Evolutionary conservation across 805 yeast species (phyloP).

Genomic region (Pichia deserticola): DNA sequence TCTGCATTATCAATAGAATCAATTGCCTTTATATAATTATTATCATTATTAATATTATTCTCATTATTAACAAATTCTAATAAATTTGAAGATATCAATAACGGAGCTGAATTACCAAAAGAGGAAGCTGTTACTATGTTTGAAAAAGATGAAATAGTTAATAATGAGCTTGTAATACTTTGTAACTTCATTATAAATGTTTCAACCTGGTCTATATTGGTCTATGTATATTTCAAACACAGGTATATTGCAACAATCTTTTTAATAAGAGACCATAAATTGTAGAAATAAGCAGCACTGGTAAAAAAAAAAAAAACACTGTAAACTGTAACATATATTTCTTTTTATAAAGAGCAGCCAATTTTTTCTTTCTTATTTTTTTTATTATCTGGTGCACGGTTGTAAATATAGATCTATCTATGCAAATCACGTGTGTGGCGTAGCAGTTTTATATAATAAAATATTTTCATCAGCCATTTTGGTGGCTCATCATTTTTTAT

Average conservation of each 20-base stretch:
- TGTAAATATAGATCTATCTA: too few species aligned
- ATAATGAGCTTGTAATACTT: background rate
- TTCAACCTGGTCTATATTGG: too few species aligned
- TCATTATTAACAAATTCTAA: background rate
- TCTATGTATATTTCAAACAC: too few species aligned
- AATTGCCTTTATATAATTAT: constrained; percentile 12
- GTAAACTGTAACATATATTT: too few species aligned
- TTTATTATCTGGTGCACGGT: too few species aligned
- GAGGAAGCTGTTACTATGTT: constrained; percentile 13
- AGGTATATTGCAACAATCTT: too few species aligned
- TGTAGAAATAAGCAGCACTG: background rate
- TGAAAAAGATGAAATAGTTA: constrained; percentile 6
- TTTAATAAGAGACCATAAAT: too few species aligned
- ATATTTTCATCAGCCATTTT: too few species aligned
- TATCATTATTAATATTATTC: background rate
- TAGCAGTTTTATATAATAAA: too few species aligned
- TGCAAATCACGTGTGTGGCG: too few species aligned
- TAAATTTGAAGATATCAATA: constrained; percentile 16
- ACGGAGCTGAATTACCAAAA: constrained; percentile 28
- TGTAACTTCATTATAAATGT: background rate
- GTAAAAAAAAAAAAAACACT: too few species aligned
- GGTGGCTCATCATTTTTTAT: too few species aligned
- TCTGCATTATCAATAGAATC: constrained; percentile 10
- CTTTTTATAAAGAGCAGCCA: background rate
- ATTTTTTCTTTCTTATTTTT: background rate